Percentiles rank a stretch among this genome's conserved stretches.
Conservation (phyloP, 495 filamentous ascomycete genomes). For the Talaromyces nanjingensis region DNA sequence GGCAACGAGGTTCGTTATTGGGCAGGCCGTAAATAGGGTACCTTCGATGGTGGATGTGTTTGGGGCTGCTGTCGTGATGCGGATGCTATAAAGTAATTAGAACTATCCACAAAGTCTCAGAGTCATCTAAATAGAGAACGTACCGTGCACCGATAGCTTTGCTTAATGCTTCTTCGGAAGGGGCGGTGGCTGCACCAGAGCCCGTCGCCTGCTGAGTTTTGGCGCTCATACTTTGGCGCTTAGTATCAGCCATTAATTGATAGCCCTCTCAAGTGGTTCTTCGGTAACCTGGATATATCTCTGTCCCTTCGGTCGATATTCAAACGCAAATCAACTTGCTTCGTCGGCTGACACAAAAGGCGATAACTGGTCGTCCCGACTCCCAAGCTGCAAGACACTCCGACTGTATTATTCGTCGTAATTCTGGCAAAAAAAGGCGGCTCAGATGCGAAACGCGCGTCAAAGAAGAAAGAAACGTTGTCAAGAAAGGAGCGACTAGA, state of each 20-base stretch:
- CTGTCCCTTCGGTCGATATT: background rate
- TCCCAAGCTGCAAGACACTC: background rate
- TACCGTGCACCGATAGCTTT: constrained; percentile 48
- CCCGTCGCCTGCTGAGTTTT: constrained; percentile 28
- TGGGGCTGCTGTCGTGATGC: constrained; percentile 50
- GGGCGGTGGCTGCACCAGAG: constrained; percentile 28
- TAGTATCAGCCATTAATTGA: constrained; percentile 33
- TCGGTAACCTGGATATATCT: background rate
- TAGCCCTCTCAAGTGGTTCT: background rate
- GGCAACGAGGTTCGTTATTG: constrained; percentile 57
- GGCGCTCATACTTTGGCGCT: constrained; percentile 37
- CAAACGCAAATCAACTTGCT: background rate
- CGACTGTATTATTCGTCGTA: background rate
- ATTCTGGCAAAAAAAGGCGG: background rate
- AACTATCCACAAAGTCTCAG: background rate
- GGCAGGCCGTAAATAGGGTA: constrained; percentile 59
- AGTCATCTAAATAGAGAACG: constrained; percentile 8
- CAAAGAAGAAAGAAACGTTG: background rate
- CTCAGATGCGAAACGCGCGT: background rate
- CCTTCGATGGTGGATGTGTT: constrained; percentile 49
- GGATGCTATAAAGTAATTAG: constrained; percentile 38
- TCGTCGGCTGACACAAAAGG: background rate
- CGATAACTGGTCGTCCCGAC: background rate
- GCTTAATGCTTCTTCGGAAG: constrained; percentile 41
- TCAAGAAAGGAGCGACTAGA: constrained; percentile 6